Evolutionary conservation across 2,329 filamentous ascomycete genomes (phyloP), one percentile per base, ranked within the genome.

Genomic region (Cercospora beticola): DNA sequence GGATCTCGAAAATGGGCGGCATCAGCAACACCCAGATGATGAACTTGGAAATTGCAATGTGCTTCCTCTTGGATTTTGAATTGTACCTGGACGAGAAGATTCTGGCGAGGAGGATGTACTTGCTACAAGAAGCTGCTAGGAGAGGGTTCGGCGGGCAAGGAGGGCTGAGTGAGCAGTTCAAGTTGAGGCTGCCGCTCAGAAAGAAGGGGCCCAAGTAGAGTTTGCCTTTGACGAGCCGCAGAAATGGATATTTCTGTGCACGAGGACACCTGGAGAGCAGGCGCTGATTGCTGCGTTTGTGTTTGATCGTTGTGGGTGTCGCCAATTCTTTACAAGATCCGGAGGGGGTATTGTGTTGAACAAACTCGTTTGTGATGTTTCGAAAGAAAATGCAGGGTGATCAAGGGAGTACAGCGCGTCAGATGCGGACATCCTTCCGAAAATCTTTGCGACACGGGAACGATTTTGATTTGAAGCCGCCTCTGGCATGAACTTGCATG

Each of bases 1-100:
- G 93, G 65, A 89, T 97, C 72, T 90, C 94, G 18, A 91, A 90
- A 72, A 94, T 98, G 1, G 94, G 95, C 52, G 94, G 94, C 18
- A 93, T 98, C 16, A 92, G 88, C 76, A 91, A 92, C 77, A 83
- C 84, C 18, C 93, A 98, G 80, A 85, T 99, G 62, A 91, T 91
- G 49, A 86, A 91, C 68, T 82, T 98, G 52, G 95, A 98, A 83
- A 92, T 98, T 70, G 93, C 91, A 58, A 76, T 85, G 10, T 84
- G 83, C 68, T 85, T 83, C 66, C 82, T 97, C 68, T 89, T 90
- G n/a, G 90, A 93, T 62, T 97, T 97, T 77, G 91, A 94, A 74
- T 83, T 97, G 69, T 76, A 74, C 30, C 72, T 79, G 52, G 71
- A 76, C 43, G 77, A 73, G 16, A 71, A 70, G 23, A 74, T 76